These are phyloP conservation scores for Rhodotorula toruloides DNA, from an alignment of 768 basidiomycete species.

Conservation along the genomic window DNA sequence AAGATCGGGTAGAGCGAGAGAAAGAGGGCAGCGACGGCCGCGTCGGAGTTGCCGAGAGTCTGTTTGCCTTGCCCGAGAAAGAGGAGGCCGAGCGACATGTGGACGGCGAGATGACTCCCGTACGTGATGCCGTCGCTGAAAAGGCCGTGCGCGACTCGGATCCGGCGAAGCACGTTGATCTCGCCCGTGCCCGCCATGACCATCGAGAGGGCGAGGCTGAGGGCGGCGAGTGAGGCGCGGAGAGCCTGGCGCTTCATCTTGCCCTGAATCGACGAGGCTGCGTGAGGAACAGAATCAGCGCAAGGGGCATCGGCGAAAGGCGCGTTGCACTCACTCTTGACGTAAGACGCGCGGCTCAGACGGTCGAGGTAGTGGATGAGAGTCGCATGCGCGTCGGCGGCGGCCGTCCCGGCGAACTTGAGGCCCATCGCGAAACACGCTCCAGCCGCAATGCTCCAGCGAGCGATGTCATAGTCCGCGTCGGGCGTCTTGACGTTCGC, in stretches of 20 bases:
- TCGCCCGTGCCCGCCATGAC: constrained; percentile 98
- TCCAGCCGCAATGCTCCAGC: constrained; percentile 84
- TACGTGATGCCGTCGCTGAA: constrained; percentile 58
- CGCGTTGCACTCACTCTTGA: constrained; percentile 55
- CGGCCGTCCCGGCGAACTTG: constrained; percentile 89
- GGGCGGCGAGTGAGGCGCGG: constrained; percentile 78
- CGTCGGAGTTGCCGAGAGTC: constrained; percentile 84
- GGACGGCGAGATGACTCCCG: constrained; percentile 81
- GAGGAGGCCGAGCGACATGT: constrained; percentile 81
- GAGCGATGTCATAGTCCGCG: constrained; percentile 64
- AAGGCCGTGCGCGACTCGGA: constrained; percentile 86
- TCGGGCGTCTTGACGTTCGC: constrained; percentile 57
- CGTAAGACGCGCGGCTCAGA: constrained; percentile 65
- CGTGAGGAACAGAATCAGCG: background rate
- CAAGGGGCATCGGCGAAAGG: constrained; percentile 7
- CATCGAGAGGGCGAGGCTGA: constrained; percentile 79
- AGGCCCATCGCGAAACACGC: constrained; percentile 86
- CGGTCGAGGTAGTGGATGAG: constrained; percentile 76
- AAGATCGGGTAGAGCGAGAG: constrained; percentile 89
- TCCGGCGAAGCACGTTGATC: constrained; percentile 74
- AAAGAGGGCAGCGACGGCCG: constrained; percentile 82
- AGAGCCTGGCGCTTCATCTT: constrained; percentile 82
- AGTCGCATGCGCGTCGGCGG: constrained; percentile 78
- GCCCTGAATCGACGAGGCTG: constrained; percentile 75
- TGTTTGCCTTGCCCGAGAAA: constrained; percentile 90